phyloP scores from a whole-genome alignment of 345 rosid species.

The Alliaria petiolata region DNA sequence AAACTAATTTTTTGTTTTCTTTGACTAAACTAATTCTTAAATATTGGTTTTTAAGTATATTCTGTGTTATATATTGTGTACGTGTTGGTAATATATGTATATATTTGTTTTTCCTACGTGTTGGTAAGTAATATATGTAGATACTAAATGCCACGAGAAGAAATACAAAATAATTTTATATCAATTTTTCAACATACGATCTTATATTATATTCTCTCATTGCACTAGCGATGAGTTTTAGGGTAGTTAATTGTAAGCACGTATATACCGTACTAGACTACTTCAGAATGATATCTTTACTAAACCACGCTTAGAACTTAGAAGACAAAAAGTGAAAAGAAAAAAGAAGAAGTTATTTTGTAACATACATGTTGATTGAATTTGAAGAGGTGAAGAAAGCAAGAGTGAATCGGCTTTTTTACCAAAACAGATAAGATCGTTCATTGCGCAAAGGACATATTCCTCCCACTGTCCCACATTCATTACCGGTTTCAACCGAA shows the following conservation, averaged over 20 bases:
- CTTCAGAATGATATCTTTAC: no score
- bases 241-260: neutral
- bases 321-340: no score
- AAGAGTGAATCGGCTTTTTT: neutral
- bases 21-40: no score
- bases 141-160: neutral
- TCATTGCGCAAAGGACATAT: conserved; percentile 6
- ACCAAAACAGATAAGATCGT: neutral
- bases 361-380: neutral
- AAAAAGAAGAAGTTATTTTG: no score
- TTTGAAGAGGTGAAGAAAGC: neutral
- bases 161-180: neutral
- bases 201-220: neutral
- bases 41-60: no score
- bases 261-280: neutral
- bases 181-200: neutral
- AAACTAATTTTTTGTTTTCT: no score
- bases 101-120: no score
- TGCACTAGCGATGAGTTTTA: neutral
- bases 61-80: no score
- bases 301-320: no score
- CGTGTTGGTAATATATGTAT: no score
- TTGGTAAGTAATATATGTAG: neutral
- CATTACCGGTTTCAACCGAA: neutral
- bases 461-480: neutral